phyloP scores from a whole-genome alignment of 2,329 filamentous ascomycete genomes.

The Fusarium temperatum region DNA sequence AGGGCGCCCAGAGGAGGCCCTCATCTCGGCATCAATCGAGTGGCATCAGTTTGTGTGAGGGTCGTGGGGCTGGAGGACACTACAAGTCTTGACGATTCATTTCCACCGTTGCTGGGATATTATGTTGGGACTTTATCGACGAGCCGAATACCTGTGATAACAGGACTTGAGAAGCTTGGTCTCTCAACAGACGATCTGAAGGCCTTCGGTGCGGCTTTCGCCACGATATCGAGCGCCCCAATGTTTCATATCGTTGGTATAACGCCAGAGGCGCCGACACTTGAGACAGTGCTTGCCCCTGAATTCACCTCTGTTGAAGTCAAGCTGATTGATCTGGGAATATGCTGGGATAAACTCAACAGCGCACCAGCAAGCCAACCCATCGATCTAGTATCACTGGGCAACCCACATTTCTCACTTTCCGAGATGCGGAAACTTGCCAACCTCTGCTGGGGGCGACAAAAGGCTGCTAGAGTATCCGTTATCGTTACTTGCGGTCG shows the following conservation, averaged over 20 bases:
- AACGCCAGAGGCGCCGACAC: constrained; percentile 25
- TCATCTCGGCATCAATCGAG: constrained; percentile 17
- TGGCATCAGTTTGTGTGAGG: constrained; percentile 24
- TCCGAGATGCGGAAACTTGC: constrained; percentile 13
- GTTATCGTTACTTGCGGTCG: constrained; percentile 16
- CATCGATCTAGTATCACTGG: constrained; percentile 25
- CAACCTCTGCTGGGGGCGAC: background rate
- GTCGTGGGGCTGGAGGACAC: constrained; percentile 37
- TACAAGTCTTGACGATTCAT: constrained; percentile 18
- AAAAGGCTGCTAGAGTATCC: background rate
- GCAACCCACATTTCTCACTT: constrained; percentile 34
- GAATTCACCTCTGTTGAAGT: background rate
- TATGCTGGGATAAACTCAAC: constrained; percentile 24
- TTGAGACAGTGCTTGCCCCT: background rate
- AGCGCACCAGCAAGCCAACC: background rate
- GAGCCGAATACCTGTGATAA: constrained; percentile 24
- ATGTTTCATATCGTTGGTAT: constrained; percentile 35
- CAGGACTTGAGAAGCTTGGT: constrained; percentile 6
- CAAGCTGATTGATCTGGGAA: background rate
- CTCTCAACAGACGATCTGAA: constrained; percentile 33
- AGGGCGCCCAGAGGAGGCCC: constrained; percentile 24
- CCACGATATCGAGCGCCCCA: constrained; percentile 30
- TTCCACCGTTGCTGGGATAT: constrained; percentile 32
- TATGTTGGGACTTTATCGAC: constrained; percentile 17
- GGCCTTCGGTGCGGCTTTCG: constrained; percentile 32